Percentiles rank a stretch among this genome's conserved stretches.
phyloP scores from a whole-genome alignment of 2,329 filamentous ascomycete species.

The Fonsecaea monophora region DNA sequence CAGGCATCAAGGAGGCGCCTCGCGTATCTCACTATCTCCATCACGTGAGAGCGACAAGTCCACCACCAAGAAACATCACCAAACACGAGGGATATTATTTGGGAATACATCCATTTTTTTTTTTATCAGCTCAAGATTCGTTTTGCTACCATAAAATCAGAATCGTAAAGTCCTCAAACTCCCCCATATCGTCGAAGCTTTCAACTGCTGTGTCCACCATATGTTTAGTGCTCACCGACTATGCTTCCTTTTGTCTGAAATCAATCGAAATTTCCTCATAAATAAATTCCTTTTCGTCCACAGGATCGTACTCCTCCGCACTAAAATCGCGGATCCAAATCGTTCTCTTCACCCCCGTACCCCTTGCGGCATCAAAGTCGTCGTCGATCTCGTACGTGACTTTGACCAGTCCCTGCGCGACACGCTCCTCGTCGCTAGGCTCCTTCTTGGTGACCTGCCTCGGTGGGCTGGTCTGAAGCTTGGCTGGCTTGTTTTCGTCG shows the following conservation, averaged over 20 bases:
- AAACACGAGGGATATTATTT: not conserved
- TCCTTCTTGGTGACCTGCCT: conserved; percentile 12
- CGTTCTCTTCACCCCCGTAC: not conserved
- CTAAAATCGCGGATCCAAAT: conserved; percentile 30
- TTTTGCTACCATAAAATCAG: not conserved
- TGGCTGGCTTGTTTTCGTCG: conserved; percentile 6
- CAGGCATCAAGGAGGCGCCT: not conserved
- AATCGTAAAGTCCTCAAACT: not conserved
- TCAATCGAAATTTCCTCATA: conserved; percentile 1
- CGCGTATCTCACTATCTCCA: not conserved
- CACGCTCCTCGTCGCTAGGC: conserved; percentile 10
- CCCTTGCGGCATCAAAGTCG: conserved; percentile 30
- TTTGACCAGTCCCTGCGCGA: conserved; percentile 22
- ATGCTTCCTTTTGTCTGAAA: not conserved
- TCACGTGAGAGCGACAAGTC: not conserved
- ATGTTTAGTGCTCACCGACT: not conserved
- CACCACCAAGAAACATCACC: not conserved
- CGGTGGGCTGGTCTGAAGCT: conserved; percentile 4
- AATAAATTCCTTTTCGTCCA: not conserved
- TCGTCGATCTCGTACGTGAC: conserved; percentile 30
- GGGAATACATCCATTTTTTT: not conserved
- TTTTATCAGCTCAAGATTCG: not conserved
- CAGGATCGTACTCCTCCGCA: conserved; percentile 16
- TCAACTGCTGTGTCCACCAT: not conserved
- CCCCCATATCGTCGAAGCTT: not conserved